Base-by-base conservation (phyloP, 1,284 basidiomycete species). In the Pyrrhoderma noxium region DNA sequence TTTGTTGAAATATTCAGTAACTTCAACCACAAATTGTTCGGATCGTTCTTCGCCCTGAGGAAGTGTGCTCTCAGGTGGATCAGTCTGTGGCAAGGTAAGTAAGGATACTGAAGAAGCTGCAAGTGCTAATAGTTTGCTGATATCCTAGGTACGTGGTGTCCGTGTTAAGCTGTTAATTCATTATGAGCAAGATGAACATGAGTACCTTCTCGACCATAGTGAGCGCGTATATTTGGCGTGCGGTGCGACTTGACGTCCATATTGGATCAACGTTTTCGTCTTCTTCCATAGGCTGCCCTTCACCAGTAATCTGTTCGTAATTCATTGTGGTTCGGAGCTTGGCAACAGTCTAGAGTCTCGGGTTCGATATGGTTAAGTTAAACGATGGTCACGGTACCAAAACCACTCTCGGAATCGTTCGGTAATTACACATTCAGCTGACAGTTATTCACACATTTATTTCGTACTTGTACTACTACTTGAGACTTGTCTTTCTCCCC, bases 1-100 rank as follows among this genome's bases (percentile, higher is more conserved):
- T 22, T 81, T 79, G 58, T 89, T 80, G 62, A 89, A 90, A 65
- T 89, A 90, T 61, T 88, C 84, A 67, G 80, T 84, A 45, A 85
- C 85, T 70, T 89, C 85, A 41, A 85, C 70, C 41, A 89, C 86
- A 59, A 89, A 89, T 61, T 87, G 82, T 59, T 89, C 87, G 9
- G 85, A 86, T 38, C 87, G 73, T 64, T 89, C 87, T 56, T 84
- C 86, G 31, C 85, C 85, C 60, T 85, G 82, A 1, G 87, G 85
- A 7, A 87, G 71, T 45, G 70, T 70, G 49, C 83, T 81, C 11
- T 77, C 76, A 2, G 77, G 72, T 1, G 66, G 72, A 61, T 89
- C 86, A 1, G 84, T 86, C 65, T 89, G 85, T 2, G 86, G 86
- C 3, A 89, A 69, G 0, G 86, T 84, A 47, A 90, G 72, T 38